These are phyloP conservation scores for Hanseniaspora occidentalis DNA, from an alignment of 805 yeast species.

Conservation along the genomic window DNA sequence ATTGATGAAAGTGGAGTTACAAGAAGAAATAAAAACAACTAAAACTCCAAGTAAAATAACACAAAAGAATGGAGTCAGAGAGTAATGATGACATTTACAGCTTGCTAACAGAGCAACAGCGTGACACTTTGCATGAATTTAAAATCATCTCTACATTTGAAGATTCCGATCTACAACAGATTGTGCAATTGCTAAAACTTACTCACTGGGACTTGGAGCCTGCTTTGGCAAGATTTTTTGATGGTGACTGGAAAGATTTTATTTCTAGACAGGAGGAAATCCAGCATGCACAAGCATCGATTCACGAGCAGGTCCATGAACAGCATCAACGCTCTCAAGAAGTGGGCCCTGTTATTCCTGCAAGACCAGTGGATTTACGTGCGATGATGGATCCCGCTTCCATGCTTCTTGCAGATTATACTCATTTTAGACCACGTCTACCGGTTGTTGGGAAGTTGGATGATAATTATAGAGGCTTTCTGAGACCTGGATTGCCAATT, in stretches of 20 bases:
- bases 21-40: no score
- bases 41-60: no score
- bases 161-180: constrained; percentile 34
- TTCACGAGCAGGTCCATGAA: no score
- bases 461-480: not conserved
- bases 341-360: not conserved
- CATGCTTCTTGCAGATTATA: not conserved
- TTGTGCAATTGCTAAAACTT: constrained; percentile 34
- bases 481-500: not conserved
- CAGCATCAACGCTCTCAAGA: not conserved
- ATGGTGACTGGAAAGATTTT: constrained; percentile 32
- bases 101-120: constrained; percentile 21
- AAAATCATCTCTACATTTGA: constrained; percentile 38
- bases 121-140: constrained; percentile 33
- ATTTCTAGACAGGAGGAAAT: constrained; percentile 6
- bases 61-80: no score
- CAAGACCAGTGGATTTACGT: not conserved
- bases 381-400: not conserved
- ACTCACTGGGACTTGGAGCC: constrained; percentile 51
- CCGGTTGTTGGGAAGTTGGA: not conserved
- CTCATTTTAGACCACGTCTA: not conserved
- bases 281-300: not conserved
- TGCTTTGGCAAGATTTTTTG: constrained; percentile 51
- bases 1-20: no score
- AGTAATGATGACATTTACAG: not conserved